phyloP scores from a whole-genome alignment of 768 basidiomycete genomes.

The Podaxis mareebaensis region DNA sequence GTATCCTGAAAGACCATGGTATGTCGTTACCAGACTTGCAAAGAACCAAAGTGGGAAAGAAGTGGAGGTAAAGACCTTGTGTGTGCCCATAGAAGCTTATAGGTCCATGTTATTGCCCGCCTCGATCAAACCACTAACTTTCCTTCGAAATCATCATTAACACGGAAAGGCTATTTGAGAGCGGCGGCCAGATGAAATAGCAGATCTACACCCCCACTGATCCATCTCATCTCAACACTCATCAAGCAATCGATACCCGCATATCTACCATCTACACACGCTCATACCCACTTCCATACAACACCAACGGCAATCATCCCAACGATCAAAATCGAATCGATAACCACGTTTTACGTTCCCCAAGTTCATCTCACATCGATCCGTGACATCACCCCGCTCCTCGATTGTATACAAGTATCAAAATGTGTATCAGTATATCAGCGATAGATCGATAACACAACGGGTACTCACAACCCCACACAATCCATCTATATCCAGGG shows the following conservation, averaged over 20 bases:
- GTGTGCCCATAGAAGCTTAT: not conserved
- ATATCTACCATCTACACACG: too few species aligned
- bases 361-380: not conserved
- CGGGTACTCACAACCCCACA: not conserved
- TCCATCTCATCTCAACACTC: not conserved
- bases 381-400: not conserved
- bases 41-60: not conserved
- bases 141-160: not conserved
- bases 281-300: not conserved
- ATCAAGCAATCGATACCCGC: not conserved
- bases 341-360: constrained; percentile 3
- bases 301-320: not conserved
- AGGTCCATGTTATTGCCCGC: not conserved
- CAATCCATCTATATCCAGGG: not conserved
- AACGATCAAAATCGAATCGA: not conserved
- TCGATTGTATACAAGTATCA: not conserved
- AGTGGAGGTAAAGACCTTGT: not conserved
- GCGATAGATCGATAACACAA: not conserved
- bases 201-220: not conserved
- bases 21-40: not conserved
- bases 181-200: not conserved
- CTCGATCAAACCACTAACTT: not conserved
- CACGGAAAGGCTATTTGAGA: not conserved
- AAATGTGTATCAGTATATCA: not conserved
- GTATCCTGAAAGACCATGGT: too few species aligned